Conservation (phyloP, 106 monocot species). For the Dendrobium officinale region DNA sequence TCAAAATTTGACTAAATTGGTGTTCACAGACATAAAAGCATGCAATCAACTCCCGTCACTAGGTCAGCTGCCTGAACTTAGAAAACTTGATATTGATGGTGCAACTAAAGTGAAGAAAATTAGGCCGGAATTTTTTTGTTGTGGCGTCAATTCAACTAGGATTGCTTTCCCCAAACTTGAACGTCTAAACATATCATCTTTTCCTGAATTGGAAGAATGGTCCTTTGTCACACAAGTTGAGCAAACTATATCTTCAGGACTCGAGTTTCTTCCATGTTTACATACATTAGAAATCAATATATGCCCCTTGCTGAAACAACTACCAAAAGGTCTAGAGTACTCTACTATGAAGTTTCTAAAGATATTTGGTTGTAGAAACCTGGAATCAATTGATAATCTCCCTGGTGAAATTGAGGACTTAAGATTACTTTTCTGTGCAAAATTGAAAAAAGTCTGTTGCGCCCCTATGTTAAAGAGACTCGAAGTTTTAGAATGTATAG, state of each 20-base stretch:
- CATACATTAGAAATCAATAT: neutral
- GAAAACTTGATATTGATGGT: neutral
- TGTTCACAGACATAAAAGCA: no score
- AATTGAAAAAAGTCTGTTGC: neutral
- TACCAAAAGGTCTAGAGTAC: conserved; percentile 12
- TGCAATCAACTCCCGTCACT: no score
- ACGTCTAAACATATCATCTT: neutral
- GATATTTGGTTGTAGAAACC: neutral
- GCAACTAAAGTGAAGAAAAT: conserved; percentile 1
- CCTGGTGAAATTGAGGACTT: neutral
- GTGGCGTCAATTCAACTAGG: neutral
- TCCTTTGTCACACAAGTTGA: neutral
- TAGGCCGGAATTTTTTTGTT: neutral
- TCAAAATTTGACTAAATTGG: no score
- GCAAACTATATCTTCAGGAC: neutral
- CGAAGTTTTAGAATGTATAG: neutral
- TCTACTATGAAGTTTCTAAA: neutral
- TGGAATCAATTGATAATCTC: neutral
- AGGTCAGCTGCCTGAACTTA: neutral
- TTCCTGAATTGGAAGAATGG: conserved; percentile 32
- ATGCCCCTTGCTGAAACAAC: conserved; percentile 12
- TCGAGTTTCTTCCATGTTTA: neutral
- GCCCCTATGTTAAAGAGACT: neutral
- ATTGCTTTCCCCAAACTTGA: conserved; percentile 24
- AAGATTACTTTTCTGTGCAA: neutral